phyloP scores from a whole-genome alignment of 1,284 basidiomycete species.

The Leccinum idahoense region DNA sequence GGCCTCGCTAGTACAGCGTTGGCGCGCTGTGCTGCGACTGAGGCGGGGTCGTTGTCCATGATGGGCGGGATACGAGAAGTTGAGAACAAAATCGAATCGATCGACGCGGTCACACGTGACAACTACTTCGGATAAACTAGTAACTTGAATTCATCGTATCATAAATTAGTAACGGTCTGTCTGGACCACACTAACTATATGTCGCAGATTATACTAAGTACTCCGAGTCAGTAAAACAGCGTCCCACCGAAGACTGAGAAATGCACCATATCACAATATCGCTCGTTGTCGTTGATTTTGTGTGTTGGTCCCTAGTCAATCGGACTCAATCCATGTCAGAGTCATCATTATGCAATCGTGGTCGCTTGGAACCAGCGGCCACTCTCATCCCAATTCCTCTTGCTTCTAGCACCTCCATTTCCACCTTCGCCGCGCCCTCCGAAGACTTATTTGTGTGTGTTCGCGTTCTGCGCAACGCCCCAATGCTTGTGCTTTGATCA shows the following conservation, averaged over 20 bases:
- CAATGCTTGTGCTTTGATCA: constrained; percentile 83
- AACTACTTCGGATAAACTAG: too few species aligned
- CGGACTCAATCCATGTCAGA: constrained; percentile 33
- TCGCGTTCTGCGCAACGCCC: constrained; percentile 71
- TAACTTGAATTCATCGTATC: too few species aligned
- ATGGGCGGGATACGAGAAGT: too few species aligned
- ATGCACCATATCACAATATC: constrained; percentile 28
- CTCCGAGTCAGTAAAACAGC: constrained; percentile 27
- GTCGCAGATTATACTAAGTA: constrained; percentile 29
- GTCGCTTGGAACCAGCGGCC: constrained; percentile 48
- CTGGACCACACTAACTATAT: constrained; percentile 20
- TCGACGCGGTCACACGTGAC: too few species aligned
- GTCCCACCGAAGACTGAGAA: constrained; percentile 20
- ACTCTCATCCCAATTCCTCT: constrained; percentile 66
- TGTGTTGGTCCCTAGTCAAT: too few species aligned
- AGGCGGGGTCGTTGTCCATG: constrained; percentile 34
- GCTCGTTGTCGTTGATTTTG: constrained; percentile 10
- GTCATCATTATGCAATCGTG: constrained; percentile 39
- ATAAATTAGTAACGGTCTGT: too few species aligned
- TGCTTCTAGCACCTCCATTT: constrained; percentile 71
- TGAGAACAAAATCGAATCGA: background rate
- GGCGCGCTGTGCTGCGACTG: constrained; percentile 68
- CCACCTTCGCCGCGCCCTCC: constrained; percentile 69
- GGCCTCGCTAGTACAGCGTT: constrained; percentile 77
- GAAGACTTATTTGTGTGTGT: constrained; percentile 64